Conservation (phyloP, 352 stramenopile genomes). For the Globisporangium abappressorium region DNA sequence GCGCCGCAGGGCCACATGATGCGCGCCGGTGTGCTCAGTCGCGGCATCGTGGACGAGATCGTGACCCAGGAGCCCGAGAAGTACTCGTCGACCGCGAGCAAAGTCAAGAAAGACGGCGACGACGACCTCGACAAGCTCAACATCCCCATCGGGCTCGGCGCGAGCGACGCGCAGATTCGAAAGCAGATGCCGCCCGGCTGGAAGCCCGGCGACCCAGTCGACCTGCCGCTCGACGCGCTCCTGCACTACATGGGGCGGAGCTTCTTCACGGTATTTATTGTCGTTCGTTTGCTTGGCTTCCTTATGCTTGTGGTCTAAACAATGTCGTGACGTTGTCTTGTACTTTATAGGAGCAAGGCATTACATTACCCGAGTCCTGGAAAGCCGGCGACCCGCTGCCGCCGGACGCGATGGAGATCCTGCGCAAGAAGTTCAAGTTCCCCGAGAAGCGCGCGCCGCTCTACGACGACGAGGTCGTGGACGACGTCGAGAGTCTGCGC, state of each 20-base stretch:
- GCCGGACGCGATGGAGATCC: slow-evolving; percentile 65
- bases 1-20: slow-evolving; percentile 85
- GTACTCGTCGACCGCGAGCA: slow-evolving; percentile 52
- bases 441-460: slow-evolving; percentile 61
- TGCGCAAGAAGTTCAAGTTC: slow-evolving; percentile 81
- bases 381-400: slow-evolving; percentile 69
- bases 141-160: slow-evolving; percentile 65
- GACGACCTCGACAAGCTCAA: slow-evolving; percentile 40
- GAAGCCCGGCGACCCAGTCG: slow-evolving; percentile 77
- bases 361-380: slow-evolving; percentile 65
- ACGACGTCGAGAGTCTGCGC: slow-evolving; percentile 58
- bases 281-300: neutral
- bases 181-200: slow-evolving; percentile 77
- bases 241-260: slow-evolving; percentile 77
- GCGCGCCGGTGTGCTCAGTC: slow-evolving; percentile 76
- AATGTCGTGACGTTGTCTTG: neutral
- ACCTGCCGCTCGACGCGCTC: slow-evolving; percentile 71
- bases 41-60: slow-evolving; percentile 74
- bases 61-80: slow-evolving; percentile 68
- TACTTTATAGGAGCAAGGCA: slow-evolving; percentile 52
- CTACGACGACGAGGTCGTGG: slow-evolving; percentile 75
- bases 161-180: slow-evolving; percentile 66
- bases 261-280: slow-evolving; percentile 54
- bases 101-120: slow-evolving; percentile 31
- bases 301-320: neutral